Evolutionary conservation across 352 stramenopile species (phyloP).

Genomic region (Phytophthora cryptogea): DNA sequence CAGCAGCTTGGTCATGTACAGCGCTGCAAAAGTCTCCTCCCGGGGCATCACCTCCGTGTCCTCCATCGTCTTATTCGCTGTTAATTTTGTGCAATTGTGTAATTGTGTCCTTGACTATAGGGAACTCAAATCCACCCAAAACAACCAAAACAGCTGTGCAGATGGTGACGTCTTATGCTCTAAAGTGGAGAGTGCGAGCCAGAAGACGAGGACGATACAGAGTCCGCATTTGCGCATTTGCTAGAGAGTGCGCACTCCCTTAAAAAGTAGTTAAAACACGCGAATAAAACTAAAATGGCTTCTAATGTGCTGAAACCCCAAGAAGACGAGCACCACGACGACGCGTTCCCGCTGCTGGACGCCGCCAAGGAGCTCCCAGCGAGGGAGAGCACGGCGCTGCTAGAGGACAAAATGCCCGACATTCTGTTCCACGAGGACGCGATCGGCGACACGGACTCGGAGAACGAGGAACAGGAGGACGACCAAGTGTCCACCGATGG

Average conservation of each 20-base stretch:
- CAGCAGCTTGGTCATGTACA: slow-evolving; percentile 51
- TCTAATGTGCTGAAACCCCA: not conserved
- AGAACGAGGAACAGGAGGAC: slow-evolving; percentile 33
- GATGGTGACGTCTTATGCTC: too few relatives aligned
- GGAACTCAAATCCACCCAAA: not conserved
- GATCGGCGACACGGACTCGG: slow-evolving; percentile 34
- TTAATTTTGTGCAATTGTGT: not conserved
- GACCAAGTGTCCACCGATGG: slow-evolving; percentile 24
- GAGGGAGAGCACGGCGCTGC: slow-evolving; percentile 25
- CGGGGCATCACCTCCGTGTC: not conserved
- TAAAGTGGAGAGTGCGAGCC: too few relatives aligned
- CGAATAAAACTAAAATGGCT: too few relatives aligned
- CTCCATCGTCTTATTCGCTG: not conserved
- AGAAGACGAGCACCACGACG: slow-evolving; percentile 13
- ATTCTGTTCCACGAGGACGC: slow-evolving; percentile 41
- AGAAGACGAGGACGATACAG: too few relatives aligned
- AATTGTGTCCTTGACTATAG: too few relatives aligned
- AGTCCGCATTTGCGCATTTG: not conserved
- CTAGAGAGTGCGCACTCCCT: slow-evolving; percentile 5
- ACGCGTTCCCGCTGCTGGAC: slow-evolving; percentile 24
- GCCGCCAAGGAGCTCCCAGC: slow-evolving; percentile 1
- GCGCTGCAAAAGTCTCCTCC: slow-evolving; percentile 40
- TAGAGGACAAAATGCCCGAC: slow-evolving; percentile 38
- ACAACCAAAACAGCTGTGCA: not conserved
- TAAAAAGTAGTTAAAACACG: too few relatives aligned